Evolutionary conservation across 2,329 filamentous ascomycete genomes (phyloP).

Genomic region (Colletotrichum tabaci): DNA sequence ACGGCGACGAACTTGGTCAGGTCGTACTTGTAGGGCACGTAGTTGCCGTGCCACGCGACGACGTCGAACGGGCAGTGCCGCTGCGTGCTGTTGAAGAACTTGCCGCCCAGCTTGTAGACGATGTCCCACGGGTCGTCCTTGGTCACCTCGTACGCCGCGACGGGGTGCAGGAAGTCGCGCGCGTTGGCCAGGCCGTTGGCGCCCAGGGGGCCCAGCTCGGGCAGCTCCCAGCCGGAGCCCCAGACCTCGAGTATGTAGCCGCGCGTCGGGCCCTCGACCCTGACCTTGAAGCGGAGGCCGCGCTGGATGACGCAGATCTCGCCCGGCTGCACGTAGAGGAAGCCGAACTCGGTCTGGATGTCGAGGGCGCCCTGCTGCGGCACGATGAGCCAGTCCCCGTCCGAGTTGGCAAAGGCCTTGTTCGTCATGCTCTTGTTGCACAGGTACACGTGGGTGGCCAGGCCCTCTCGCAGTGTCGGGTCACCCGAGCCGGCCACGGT

Average conservation of each 20-base stretch:
- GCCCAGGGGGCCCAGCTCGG: constrained; percentile 77
- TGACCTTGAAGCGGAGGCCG: constrained; percentile 69
- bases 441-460: constrained; percentile 65
- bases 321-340: constrained; percentile 75
- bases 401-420: constrained; percentile 68
- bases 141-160: constrained; percentile 69
- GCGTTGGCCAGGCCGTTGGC: constrained; percentile 76
- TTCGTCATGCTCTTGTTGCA: constrained; percentile 63
- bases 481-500: constrained; percentile 66
- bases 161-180: constrained; percentile 75
- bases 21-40: constrained; percentile 73
- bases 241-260: constrained; percentile 80
- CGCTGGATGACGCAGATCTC: constrained; percentile 77
- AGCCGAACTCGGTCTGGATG: constrained; percentile 78
- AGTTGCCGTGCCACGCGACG: constrained; percentile 80
- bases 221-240: constrained; percentile 75
- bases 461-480: constrained; percentile 62
- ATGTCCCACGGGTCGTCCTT: constrained; percentile 70
- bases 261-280: constrained; percentile 71
- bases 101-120: constrained; percentile 73
- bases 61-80: constrained; percentile 79
- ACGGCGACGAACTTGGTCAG: constrained; percentile 71
- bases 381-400: constrained; percentile 78
- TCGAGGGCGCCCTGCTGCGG: constrained; percentile 76
- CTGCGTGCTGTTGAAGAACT: constrained; percentile 73